Conservation (phyloP, 768 basidiomycete genomes). For the Postia placenta region DNA sequence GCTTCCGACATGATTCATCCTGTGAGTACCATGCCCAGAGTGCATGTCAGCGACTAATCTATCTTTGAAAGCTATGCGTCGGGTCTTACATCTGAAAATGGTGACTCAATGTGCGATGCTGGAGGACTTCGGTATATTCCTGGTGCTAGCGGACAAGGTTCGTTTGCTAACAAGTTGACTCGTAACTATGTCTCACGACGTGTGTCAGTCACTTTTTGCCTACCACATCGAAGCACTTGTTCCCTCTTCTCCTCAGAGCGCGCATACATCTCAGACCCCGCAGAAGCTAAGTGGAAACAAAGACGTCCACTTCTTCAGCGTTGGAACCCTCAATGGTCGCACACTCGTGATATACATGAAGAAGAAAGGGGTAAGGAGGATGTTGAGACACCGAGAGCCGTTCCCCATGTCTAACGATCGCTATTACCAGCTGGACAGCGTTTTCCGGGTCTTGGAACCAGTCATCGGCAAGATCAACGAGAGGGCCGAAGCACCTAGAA, state of each 20-base stretch:
- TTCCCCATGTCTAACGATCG: slow-evolving; percentile 6
- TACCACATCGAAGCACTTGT: slow-evolving; percentile 96
- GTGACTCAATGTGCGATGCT: slow-evolving; percentile 96
- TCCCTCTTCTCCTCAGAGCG: slow-evolving; percentile 69
- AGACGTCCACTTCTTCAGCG: slow-evolving; percentile 94
- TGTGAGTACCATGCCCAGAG: slow-evolving; percentile 60
- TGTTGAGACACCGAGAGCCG: background rate
- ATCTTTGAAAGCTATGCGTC: slow-evolving; percentile 78
- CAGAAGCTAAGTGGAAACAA: slow-evolving; percentile 88
- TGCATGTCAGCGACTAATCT: no score
- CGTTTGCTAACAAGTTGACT: background rate
- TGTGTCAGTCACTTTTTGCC: slow-evolving; percentile 70
- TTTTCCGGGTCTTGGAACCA: slow-evolving; percentile 97
- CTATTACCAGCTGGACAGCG: slow-evolving; percentile 62
- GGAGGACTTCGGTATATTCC: slow-evolving; percentile 94
- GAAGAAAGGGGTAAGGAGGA: slow-evolving; percentile 67
- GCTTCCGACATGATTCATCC: slow-evolving; percentile 80
- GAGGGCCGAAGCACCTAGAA: slow-evolving; percentile 61
- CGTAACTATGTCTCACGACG: background rate
- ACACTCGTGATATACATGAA: slow-evolving; percentile 95
- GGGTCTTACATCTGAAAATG: slow-evolving; percentile 88
- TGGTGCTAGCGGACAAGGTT: slow-evolving; percentile 91
- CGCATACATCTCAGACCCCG: slow-evolving; percentile 69
- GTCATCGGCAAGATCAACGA: slow-evolving; percentile 87
- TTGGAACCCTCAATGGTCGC: slow-evolving; percentile 79